A percentile compares a stretch with the other conserved stretches of the same genome.
These are phyloP conservation scores for Glycine tomentella DNA, from an alignment of 306 rosid genomes.

Conservation along the genomic window DNA sequence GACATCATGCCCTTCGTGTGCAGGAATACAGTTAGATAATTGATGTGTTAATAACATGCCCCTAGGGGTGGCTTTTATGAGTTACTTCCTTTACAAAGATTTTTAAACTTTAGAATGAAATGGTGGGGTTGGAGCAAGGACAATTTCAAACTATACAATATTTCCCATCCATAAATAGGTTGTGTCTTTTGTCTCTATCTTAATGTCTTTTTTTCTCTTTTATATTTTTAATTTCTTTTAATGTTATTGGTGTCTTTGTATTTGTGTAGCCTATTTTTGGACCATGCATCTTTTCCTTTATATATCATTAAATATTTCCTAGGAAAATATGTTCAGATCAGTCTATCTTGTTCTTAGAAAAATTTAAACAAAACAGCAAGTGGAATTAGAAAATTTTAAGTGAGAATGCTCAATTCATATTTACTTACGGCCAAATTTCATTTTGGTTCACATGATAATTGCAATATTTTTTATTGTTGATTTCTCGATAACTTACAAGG, in stretches of 20 bases:
- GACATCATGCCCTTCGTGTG: slow-evolving; percentile 69
- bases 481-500: too few relatives aligned
- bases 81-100: slow-evolving; percentile 24
- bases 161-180: slow-evolving; percentile 34
- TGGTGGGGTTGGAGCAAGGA: slow-evolving; percentile 48
- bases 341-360: background rate
- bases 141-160: slow-evolving; percentile 38
- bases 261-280: slow-evolving; percentile 25
- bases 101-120: slow-evolving; percentile 17
- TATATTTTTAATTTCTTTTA: background rate
- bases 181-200: slow-evolving; percentile 43
- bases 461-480: too few relatives aligned
- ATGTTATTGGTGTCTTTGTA: slow-evolving; percentile 9
- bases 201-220: background rate
- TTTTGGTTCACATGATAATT: too few relatives aligned
- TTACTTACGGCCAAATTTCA: too few relatives aligned
- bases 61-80: slow-evolving; percentile 22
- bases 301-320: slow-evolving; percentile 30
- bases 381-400: background rate
- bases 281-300: slow-evolving; percentile 40
- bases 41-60: slow-evolving; percentile 23
- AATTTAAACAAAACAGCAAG: background rate
- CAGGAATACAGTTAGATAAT: background rate
- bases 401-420: too few relatives aligned
- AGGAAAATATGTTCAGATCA: background rate